Base-by-base conservation (phyloP, 495 filamentous ascomycete species). In the Aspergillus mulundensis region DNA sequence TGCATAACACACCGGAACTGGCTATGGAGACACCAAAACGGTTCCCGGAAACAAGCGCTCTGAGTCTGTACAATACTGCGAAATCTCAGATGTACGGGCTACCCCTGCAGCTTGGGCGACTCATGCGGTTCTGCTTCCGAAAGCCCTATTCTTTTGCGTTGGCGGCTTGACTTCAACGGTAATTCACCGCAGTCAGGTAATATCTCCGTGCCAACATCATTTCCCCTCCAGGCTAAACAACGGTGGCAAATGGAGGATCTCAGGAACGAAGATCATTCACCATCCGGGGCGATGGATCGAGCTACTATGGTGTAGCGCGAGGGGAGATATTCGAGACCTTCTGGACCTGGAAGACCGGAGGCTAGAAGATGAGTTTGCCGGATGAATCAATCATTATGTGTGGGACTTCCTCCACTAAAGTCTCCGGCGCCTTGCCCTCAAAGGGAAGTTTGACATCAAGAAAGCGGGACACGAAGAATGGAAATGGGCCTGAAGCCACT, bases 391-490 rank as follows among this genome's bases (percentile, higher is more conserved):
- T 11, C 25, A 11, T 18, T 15, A 53, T 34, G 10, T 56, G 66
- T 70, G 68, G 69, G 59, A 64, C 66, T 52, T 46, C 54, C 46
- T 18, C 15, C 60, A 59, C 57, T 62, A 69, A 69, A 68, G 66
- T 56, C 60, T 62, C 70, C 70, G 70, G 70, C 63, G 65, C 65
- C 60, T 66, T 65, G 50, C 51, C 64, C 61, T 42, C 57, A 68
- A 67, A 15, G 21, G 61, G 68, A 56, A 64, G 62, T 50, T 63
- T 72, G 66, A 70, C 68, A 56, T 56, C 42, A 49, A 49, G 53
- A 48, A 49, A 56, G 10, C 8, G 25, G 42, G 40, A 21, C 39
- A 41, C n/a, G 10, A n/a, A 43, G 24, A 25, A 45, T 18, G 24
- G 18, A 18, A 46, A 54, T 25, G 16, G 43, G 39, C 18, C 8